These are phyloP conservation scores for Papiliotrema flavescens DNA, from an alignment of 1,284 basidiomycete genomes.

Conservation along the genomic window DNA sequence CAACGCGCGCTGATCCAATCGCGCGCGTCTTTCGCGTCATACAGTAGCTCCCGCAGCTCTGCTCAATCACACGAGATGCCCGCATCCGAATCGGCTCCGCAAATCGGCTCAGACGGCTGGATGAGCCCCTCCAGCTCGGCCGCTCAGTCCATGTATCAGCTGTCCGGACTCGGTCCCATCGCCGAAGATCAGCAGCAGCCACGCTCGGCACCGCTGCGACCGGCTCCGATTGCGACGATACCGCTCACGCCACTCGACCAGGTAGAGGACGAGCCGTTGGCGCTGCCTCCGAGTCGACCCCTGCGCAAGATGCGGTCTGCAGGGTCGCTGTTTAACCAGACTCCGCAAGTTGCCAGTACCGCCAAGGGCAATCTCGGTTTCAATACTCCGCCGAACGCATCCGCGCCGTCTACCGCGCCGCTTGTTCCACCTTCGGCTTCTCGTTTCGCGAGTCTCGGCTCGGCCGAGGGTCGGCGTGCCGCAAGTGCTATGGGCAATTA, in stretches of 20 bases:
- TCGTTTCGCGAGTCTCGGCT: constrained; percentile 66
- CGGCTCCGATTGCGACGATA: background rate
- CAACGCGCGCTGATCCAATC: constrained; percentile 17
- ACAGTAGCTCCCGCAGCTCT: constrained; percentile 6
- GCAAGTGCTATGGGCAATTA: constrained; percentile 39
- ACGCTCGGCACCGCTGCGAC: constrained; percentile 19
- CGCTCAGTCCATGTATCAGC: constrained; percentile 17
- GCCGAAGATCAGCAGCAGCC: constrained; percentile 29
- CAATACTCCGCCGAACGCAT: too few species aligned
- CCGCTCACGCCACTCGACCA: constrained; percentile 1
- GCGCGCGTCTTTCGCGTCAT: constrained; percentile 17
- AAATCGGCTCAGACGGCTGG: constrained; percentile 1
- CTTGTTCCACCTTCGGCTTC: constrained; percentile 25
- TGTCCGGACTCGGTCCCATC: constrained; percentile 15
- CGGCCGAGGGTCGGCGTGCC: constrained; percentile 44
- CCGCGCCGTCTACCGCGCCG: background rate
- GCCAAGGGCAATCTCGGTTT: background rate
- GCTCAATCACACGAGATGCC: constrained; percentile 6
- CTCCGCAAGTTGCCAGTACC: background rate
- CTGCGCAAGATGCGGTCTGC: constrained; percentile 70
- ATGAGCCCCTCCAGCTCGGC: constrained; percentile 17
- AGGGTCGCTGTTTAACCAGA: constrained; percentile 58
- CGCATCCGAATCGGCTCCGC: background rate
- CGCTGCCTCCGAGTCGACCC: constrained; percentile 7
- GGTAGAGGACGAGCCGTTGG: background rate